A percentile compares a stretch with the other conserved stretches of the same genome.
Evolutionary conservation across 2,329 filamentous ascomycete genomes (phyloP).

Genomic region (Cytospora leucostoma): DNA sequence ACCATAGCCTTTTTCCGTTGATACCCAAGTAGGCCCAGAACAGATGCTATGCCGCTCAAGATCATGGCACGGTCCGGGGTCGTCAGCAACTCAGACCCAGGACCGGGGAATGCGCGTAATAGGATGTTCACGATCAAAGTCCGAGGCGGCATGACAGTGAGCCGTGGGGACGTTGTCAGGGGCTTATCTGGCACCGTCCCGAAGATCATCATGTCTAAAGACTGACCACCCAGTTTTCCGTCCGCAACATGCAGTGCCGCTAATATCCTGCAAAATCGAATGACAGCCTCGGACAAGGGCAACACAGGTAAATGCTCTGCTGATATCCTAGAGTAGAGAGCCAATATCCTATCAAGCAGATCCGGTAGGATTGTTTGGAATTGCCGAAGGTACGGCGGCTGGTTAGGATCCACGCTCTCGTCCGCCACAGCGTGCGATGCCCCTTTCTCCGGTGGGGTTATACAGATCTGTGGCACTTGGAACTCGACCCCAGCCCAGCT

Average conservation of each 20-base stretch:
- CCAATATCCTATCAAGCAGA: conserved; percentile 71
- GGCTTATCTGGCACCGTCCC: conserved; percentile 57
- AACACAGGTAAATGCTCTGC: conserved; percentile 71
- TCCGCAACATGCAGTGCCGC: conserved; percentile 66
- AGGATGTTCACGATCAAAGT: conserved; percentile 65
- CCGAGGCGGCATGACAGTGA: conserved; percentile 58
- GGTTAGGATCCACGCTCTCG: conserved; percentile 45
- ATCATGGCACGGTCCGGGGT: conserved; percentile 77
- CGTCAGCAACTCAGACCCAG: conserved; percentile 66
- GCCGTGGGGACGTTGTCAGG: conserved; percentile 54
- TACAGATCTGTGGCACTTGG: conserved; percentile 63
- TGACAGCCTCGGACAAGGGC: conserved; percentile 70
- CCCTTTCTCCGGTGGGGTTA: conserved; percentile 51
- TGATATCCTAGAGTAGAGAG: conserved; percentile 70
- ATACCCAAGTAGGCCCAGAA: conserved; percentile 77
- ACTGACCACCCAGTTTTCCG: conserved; percentile 61
- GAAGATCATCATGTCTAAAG: conserved; percentile 65
- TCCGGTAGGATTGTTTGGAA: conserved; percentile 68
- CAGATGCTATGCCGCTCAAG: conserved; percentile 81
- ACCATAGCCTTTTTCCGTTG: conserved; percentile 91
- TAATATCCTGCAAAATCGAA: conserved; percentile 72
- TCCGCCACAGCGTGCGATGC: conserved; percentile 37
- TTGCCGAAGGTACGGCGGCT: conserved; percentile 56
- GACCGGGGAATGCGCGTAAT: conserved; percentile 70
- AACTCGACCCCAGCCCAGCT: conserved; percentile 86